Percentiles rank a stretch among this genome's conserved stretches.
These are phyloP conservation scores for Strobilomyces confusus DNA, from an alignment of 768 basidiomycete species.

Conservation along the genomic window DNA sequence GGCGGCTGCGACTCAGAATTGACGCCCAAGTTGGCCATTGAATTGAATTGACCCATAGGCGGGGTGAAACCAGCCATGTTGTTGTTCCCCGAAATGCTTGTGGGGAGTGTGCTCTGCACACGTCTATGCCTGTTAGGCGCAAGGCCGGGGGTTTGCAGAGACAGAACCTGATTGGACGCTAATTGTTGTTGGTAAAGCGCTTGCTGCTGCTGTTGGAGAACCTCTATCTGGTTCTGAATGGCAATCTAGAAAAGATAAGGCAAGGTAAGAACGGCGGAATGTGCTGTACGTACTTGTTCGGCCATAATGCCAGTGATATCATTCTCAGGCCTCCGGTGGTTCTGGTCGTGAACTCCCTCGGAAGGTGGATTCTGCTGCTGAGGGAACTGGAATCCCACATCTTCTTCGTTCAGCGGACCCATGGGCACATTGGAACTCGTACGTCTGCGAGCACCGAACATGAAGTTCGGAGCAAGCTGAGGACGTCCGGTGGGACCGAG, in stretches of 20 bases:
- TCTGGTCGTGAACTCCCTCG: slow-evolving; percentile 31
- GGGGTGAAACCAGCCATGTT: slow-evolving; percentile 29
- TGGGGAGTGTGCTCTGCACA: slow-evolving; percentile 81
- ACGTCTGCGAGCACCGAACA: slow-evolving; percentile 69
- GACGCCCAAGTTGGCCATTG: slow-evolving; percentile 46
- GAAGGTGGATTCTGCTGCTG: slow-evolving; percentile 49
- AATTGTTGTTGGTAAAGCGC: slow-evolving; percentile 87
- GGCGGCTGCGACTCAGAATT: slow-evolving; percentile 63
- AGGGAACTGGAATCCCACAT: slow-evolving; percentile 78
- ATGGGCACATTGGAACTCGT: slow-evolving; percentile 51
- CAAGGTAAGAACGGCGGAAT: not conserved
- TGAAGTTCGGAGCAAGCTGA: slow-evolving; percentile 87
- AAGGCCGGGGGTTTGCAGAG: slow-evolving; percentile 73
- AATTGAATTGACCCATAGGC: slow-evolving; percentile 64
- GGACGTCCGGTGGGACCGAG: slow-evolving; percentile 77
- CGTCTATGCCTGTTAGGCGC: slow-evolving; percentile 74
- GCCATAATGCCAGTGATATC: slow-evolving; percentile 92
- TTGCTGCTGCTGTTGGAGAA: slow-evolving; percentile 85
- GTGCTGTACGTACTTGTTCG: slow-evolving; percentile 67
- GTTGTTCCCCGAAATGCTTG: slow-evolving; percentile 45
- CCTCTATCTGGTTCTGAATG: slow-evolving; percentile 86
- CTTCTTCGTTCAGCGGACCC: slow-evolving; percentile 77
- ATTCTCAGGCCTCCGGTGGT: slow-evolving; percentile 56
- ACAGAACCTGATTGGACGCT: slow-evolving; percentile 81
- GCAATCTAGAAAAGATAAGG: slow-evolving; percentile 57